Base-by-base conservation (phyloP, 352 stramenopile species). In the Pythium insidiosum region DNA sequence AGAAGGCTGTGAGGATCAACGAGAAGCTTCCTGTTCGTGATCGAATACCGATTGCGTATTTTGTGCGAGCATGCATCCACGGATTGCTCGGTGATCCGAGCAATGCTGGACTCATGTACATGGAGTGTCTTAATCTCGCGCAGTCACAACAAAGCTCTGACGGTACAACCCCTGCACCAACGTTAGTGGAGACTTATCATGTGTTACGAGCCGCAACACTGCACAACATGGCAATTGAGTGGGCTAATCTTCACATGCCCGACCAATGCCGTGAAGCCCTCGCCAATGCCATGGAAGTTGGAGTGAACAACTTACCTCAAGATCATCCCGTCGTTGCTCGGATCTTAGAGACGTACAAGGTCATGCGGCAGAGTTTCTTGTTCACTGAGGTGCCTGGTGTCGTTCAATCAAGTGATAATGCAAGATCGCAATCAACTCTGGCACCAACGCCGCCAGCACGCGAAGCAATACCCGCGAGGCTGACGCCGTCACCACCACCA, bases 151-250 rank as follows among this genome's bases (percentile, higher is more conserved):
- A 66, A 45, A 26, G 43, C 6, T 13, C 23, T 13, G 43, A 43
- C 2, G 31, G 42, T 16, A 4, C 18, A 30, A 39, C 13, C 15
- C 10, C 18, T 24, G 22, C 19, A 16, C 28, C 50, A n/a, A n/a
- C n/a, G n/a, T n/a, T n/a, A n/a, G n/a, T n/a, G n/a, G 65, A 82
- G 50, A 68, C 71, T 22, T 62, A 76, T 47, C 31, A 67, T 26
- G 65, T 72, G 10, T 50, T 86, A 15, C 69, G 73, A 28, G 68
- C 69, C 15, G 68, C 70, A n/a, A 64, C 68, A 6, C 45, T 87
- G 18, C 74, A 87, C 55, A 87, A 87, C 30, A 63, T 87, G 59
- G 64, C 74, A 5, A 81, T 87, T 2, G 74, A 87, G 41, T 83
- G 68, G 69, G 69, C 73, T 1, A 83, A 80, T 28, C 42, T 83